Evolutionary conservation across 805 yeast species (phyloP).

Genomic region (Wickerhamomyces chambardii): DNA sequence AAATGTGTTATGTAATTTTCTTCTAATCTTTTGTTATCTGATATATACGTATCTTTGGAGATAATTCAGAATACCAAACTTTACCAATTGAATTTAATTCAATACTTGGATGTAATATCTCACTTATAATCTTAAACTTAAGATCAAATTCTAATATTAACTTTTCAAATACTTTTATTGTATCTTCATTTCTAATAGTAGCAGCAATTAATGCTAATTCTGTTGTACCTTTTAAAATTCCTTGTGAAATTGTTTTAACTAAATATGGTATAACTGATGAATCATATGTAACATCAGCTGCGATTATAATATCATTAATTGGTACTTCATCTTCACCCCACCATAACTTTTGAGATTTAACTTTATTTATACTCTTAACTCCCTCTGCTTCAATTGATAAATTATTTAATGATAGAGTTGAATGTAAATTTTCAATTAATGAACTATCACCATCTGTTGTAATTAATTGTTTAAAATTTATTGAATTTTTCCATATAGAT

Average conservation of each 20-base stretch:
- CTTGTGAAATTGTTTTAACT: slow-evolving; percentile 31
- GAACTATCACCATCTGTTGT: slow-evolving; percentile 65
- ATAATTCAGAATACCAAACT: slow-evolving; percentile 2
- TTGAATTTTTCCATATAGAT: slow-evolving; percentile 8
- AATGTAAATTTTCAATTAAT: slow-evolving; percentile 36
- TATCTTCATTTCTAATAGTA: slow-evolving; percentile 57
- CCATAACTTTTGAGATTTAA: slow-evolving; percentile 37
- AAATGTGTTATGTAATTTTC: no score
- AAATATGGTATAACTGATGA: slow-evolving; percentile 45
- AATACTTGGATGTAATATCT: slow-evolving; percentile 9
- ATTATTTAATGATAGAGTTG: slow-evolving; percentile 37
- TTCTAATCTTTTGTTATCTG: no score
- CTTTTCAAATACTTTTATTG: slow-evolving; percentile 33
- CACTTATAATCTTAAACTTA: slow-evolving; percentile 6
- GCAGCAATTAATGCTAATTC: slow-evolving; percentile 52
- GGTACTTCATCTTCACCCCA: slow-evolving; percentile 46
- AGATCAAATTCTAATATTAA: slow-evolving; percentile 17
- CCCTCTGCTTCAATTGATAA: no score
- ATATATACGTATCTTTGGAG: slow-evolving; percentile 16
- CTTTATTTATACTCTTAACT: slow-evolving; percentile 1
- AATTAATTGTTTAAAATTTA: slow-evolving; percentile 20
- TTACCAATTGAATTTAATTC: neutral
- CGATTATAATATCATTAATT: slow-evolving; percentile 44
- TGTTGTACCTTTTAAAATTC: slow-evolving; percentile 8
- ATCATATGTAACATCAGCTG: slow-evolving; percentile 90